Percentiles rank a stretch among this genome's conserved stretches.
phyloP scores from a whole-genome alignment of 2,329 filamentous ascomycete species.

The Penicillium sp. region DNA sequence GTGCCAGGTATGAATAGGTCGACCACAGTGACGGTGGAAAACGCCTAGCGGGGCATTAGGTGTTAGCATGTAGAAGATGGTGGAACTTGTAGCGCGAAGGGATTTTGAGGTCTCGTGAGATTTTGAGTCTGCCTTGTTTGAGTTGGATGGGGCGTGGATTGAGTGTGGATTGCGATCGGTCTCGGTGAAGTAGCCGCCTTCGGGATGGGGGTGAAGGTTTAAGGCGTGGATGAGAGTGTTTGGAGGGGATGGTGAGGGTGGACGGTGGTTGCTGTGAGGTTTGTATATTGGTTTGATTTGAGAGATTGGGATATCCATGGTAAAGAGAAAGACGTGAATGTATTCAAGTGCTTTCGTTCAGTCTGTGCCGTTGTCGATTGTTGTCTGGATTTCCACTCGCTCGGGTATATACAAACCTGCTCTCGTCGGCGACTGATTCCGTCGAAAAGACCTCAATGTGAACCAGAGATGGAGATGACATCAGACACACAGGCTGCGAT shows the following conservation, averaged over 20 bases:
- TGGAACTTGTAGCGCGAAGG: conserved; percentile 57
- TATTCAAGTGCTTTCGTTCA: not conserved
- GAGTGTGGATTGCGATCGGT: conserved; percentile 58
- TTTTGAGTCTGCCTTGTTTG: conserved; percentile 19
- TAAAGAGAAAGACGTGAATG: not conserved
- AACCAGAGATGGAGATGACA: not conserved
- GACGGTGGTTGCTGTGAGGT: conserved; percentile 16
- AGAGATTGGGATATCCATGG: conserved; percentile 16
- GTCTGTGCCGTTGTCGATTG: too few relatives aligned
- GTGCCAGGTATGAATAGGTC: conserved; percentile 67
- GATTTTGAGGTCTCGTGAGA: not conserved
- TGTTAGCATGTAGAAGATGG: conserved; percentile 65
- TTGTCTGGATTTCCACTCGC: too few relatives aligned
- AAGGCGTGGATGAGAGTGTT: conserved; percentile 46
- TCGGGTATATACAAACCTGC: not conserved
- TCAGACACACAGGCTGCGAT: not conserved
- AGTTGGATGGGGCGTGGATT: conserved; percentile 54
- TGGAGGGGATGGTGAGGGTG: conserved; percentile 37
- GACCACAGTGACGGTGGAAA: conserved; percentile 57
- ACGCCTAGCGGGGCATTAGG: conserved; percentile 49
- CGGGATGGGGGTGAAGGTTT: conserved; percentile 57
- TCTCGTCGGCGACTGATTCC: not conserved
- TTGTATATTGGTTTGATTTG: conserved; percentile 31
- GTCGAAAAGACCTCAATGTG: not conserved
- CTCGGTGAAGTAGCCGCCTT: conserved; percentile 66